Evolutionary conservation across 2,329 filamentous ascomycete genomes (phyloP).

Genomic region (Teratosphaeria destructans): DNA sequence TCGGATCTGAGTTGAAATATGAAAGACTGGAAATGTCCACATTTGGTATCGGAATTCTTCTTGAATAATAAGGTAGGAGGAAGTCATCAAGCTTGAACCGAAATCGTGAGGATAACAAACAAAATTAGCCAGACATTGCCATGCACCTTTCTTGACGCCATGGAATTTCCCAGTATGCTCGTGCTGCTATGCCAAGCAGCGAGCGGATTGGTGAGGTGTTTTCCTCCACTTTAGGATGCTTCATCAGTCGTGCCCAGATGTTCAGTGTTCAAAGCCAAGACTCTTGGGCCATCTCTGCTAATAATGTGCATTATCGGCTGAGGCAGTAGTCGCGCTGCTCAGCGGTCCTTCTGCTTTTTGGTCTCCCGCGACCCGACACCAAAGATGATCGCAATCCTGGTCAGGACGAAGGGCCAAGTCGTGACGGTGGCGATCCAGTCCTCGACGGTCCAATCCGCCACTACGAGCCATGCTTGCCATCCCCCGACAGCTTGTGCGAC

Average conservation of each 20-base stretch:
- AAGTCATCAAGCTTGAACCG: no score
- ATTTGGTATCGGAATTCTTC: no score
- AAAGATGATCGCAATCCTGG: conserved; percentile 16
- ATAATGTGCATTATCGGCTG: background rate
- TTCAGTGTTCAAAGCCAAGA: background rate
- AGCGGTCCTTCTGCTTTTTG: background rate
- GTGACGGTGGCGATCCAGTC: conserved; percentile 19
- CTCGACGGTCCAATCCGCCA: conserved; percentile 15
- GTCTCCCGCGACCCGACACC: conserved; percentile 9
- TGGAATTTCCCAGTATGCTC: no score
- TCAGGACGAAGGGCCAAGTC: conserved; percentile 21
- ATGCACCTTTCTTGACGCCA: no score
- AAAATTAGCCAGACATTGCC: no score
- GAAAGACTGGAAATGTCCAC: no score
- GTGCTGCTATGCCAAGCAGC: background rate
- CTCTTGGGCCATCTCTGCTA: background rate
- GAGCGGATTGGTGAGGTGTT: background rate
- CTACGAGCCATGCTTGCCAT: conserved; percentile 13
- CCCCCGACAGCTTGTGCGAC: conserved; percentile 20
- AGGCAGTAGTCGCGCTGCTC: background rate
- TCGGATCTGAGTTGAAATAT: no score
- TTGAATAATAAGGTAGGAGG: no score
- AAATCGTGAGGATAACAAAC: no score
- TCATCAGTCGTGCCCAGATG: background rate
- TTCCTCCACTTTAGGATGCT: background rate